These are phyloP conservation scores for Chlorella sorokiniana DNA, from an alignment of 139 green algal species.

Conservation along the genomic window DNA sequence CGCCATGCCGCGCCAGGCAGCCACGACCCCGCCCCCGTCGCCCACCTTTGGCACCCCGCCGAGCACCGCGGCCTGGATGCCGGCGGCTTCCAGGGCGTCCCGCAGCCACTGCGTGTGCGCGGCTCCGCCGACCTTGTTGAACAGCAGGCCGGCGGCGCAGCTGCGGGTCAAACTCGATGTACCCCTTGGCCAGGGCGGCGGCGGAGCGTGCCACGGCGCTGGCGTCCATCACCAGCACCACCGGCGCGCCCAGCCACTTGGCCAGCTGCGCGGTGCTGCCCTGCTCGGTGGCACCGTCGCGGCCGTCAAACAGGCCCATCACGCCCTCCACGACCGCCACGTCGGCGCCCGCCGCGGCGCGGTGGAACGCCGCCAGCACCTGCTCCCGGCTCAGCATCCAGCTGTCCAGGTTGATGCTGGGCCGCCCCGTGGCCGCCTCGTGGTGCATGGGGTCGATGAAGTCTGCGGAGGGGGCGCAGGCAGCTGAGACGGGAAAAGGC, in stretches of 20 bases:
- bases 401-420: slow-evolving; percentile 83
- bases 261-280: slow-evolving; percentile 81
- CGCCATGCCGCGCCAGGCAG: background rate
- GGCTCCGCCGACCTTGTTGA: slow-evolving; percentile 77
- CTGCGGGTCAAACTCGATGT: slow-evolving; percentile 67
- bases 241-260: slow-evolving; percentile 76
- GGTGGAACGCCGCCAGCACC: slow-evolving; percentile 53
- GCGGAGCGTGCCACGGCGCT: slow-evolving; percentile 58
- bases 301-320: slow-evolving; percentile 84
- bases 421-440: slow-evolving; percentile 67
- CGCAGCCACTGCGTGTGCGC: slow-evolving; percentile 66
- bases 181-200: slow-evolving; percentile 68
- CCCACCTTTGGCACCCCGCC: slow-evolving; percentile 70
- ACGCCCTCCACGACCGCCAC: slow-evolving; percentile 83
- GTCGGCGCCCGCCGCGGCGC: slow-evolving; percentile 59
- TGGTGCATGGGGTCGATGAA: slow-evolving; percentile 79
- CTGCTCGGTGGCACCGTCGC: slow-evolving; percentile 62
- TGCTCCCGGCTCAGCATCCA: slow-evolving; percentile 77
- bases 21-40: background rate
- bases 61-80: slow-evolving; percentile 61
- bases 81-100: slow-evolving; percentile 56
- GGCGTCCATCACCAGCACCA: slow-evolving; percentile 89
- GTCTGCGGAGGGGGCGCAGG: slow-evolving; percentile 41
- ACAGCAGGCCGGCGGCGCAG: slow-evolving; percentile 70
- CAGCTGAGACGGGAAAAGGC: background rate